Base-by-base conservation (phyloP, 768 basidiomycete genomes). In the Mycena kentingensis region DNA sequence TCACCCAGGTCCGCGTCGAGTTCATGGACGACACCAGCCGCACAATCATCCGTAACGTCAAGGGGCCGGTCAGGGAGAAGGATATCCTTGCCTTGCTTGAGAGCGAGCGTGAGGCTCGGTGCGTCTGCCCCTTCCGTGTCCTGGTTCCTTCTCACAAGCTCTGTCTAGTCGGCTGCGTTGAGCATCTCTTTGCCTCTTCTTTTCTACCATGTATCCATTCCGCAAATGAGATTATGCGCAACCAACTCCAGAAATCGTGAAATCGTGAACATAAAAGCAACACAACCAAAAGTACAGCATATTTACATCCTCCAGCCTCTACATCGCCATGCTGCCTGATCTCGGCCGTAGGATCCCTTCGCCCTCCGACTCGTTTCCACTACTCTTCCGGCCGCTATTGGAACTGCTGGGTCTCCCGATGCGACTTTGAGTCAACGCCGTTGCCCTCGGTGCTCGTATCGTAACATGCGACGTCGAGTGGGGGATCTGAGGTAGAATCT, bases 101-200 rank as follows among this genome's bases (percentile, higher is more conserved):
- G 81, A 90, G 89, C 71, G 97, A 99, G 77, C 92, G 97, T 76
- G 97, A 99, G 80, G 97, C 97, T 65, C 92, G 97, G 97, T 97
- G 67, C 65, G 93, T 84, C 32, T n/a, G 8, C 24, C 13, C 11
- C 2, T 10, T 31, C 12, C 22, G 5, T 48, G n/a, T 34, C 25
- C 15, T 36, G 18, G 22, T 15, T 7, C 24, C 2, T 21, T 35
- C 38, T 59, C 19, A 63, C 13, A 28, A 19, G 39, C 12, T 26
- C 11, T 43, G 35, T 21, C 5, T 34, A 75, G 75, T 47, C 74
- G 73, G 57, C 69, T 76, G 49, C 74, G 74, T 63, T 75, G 66
- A 69, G 61, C 36, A 41, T 46, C 28, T 27, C 36, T 38, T 35
- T 41, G 28, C 32, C 46, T 45, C 25, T 21, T 41, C 22, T 52